Evolutionary conservation across 164 flowering plant species (phyloP), one percentile per base, ranked within the genome.

Genomic region (Berberis thunbergii): DNA sequence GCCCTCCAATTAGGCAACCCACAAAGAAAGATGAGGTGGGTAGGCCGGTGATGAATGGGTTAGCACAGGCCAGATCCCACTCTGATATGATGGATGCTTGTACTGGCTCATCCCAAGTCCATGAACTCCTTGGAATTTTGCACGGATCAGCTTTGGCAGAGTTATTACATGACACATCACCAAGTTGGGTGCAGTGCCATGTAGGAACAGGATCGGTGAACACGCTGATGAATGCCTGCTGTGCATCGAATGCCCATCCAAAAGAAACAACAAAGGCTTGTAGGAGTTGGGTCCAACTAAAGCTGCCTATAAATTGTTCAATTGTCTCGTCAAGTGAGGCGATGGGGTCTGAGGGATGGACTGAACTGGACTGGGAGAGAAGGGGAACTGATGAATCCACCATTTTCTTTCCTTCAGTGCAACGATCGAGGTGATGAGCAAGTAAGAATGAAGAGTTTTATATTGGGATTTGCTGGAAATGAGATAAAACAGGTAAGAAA

Each of bases 1-100:
- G 55, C 2, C 91, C 91, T 13, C 91, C 97, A 1, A 63, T 59
- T 4, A 89, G 63, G 63, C 88, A 87, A 1, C 97, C 94, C 4
- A 71, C 10, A 73, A 81, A 89, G 76, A 84, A 87, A 8, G 88
- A 74, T 1, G 94, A 79, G 0, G 88, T 72, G 0, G 94, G 89
- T 4, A 89, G 59, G 43, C 94, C 86, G 0, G 68, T 65, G 45
- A 89, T 2, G 60, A 89, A 3, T 1, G 91, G 65, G 42, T 66
- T 64, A 1, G 75, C 48, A 45, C 89, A 82, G 39, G 73, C 58
- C 0, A 87, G 73, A 7, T 62, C 66, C 87, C 87, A 89, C 38
- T 87, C 86, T 0, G 94, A 85, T 2, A 89, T 56, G 40, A 74
- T 70, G 1, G 89, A 76, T 2, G 79, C 54, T 46, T 63, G 41